Evolutionary conservation across 768 basidiomycete species (phyloP).

Genomic region (Botryobasidium botryosum): DNA sequence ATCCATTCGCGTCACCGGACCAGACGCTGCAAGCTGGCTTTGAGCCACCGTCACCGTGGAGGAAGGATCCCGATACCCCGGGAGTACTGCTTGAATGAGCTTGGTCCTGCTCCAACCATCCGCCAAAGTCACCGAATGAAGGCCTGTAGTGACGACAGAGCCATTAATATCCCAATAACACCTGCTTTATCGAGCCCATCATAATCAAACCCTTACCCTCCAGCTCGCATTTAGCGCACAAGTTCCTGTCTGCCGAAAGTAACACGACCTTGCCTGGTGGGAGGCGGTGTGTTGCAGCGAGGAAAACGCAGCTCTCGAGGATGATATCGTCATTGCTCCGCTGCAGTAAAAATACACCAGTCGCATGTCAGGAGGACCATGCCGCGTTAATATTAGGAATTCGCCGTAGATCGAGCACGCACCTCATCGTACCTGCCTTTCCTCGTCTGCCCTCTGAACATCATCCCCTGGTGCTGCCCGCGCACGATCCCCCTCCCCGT

Average conservation of each 20-base stretch:
- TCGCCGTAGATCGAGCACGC: constrained; percentile 12
- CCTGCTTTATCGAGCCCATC: too few species aligned
- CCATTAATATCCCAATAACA: too few species aligned
- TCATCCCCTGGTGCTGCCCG: constrained; percentile 46
- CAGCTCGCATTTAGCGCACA: constrained; percentile 13
- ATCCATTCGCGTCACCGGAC: too few species aligned
- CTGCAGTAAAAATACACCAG: too few species aligned
- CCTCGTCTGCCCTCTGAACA: constrained; percentile 42
- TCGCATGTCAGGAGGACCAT: constrained; percentile 15
- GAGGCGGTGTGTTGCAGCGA: constrained; percentile 16
- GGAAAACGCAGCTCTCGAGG: constrained; percentile 59
- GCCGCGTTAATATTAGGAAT: constrained; percentile 5
- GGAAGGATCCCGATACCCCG: too few species aligned
- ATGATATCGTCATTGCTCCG: constrained; percentile 52
- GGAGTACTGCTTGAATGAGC: too few species aligned
- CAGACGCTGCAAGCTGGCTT: too few species aligned
- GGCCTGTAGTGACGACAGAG: too few species aligned
- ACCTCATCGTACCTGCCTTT: constrained; percentile 31
- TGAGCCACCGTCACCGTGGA: too few species aligned
- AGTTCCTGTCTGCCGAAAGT: background rate
- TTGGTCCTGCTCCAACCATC: too few species aligned
- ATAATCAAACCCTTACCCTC: too few species aligned
- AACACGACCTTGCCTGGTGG: background rate
- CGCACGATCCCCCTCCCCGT: constrained; percentile 29
- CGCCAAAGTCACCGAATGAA: too few species aligned